A percentile compares a stretch with the other conserved stretches of the same genome.
phyloP scores from a whole-genome alignment of 2,329 filamentous ascomycete genomes.

The Berkeleyomyces basicola region DNA sequence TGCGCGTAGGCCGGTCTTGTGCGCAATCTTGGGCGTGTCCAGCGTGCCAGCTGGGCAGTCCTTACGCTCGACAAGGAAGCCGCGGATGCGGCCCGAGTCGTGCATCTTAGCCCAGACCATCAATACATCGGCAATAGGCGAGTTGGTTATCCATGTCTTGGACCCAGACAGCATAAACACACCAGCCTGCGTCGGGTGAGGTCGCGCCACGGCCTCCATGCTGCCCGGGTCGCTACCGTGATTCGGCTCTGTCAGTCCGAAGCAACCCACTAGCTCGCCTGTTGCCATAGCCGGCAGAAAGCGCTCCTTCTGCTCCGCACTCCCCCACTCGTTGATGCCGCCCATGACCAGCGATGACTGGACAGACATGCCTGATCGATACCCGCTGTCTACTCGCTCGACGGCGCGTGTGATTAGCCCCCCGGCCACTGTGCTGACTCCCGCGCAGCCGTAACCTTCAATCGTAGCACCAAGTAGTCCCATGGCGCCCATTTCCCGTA shows the following conservation, averaged over 20 bases:
- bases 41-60: conserved; percentile 76
- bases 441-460: conserved; percentile 74
- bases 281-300: conserved; percentile 68
- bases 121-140: conserved; percentile 70
- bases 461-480: conserved; percentile 79
- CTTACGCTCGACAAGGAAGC: conserved; percentile 75
- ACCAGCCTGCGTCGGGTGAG: conserved; percentile 69
- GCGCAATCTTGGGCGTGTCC: conserved; percentile 79
- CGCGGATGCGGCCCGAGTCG: conserved; percentile 48
- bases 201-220: conserved; percentile 77
- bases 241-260: conserved; percentile 83
- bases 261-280: conserved; percentile 68
- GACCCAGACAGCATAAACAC: conserved; percentile 63
- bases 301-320: conserved; percentile 72
- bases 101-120: conserved; percentile 88
- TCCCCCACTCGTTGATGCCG: conserved; percentile 74
- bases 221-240: conserved; percentile 82
- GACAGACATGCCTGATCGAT: conserved; percentile 83
- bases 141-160: conserved; percentile 96
- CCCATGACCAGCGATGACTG: conserved; percentile 91
- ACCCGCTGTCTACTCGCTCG: conserved; percentile 80
- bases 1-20: conserved; percentile 87
- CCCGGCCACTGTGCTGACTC: conserved; percentile 73
- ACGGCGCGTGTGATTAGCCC: conserved; percentile 81
- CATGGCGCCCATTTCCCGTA: conserved; percentile 82